Percentiles rank a stretch among this genome's conserved stretches.
Conservation (phyloP, 225 moss, liverwort and hornwort species). For the Sphagnum tenellum region DNA sequence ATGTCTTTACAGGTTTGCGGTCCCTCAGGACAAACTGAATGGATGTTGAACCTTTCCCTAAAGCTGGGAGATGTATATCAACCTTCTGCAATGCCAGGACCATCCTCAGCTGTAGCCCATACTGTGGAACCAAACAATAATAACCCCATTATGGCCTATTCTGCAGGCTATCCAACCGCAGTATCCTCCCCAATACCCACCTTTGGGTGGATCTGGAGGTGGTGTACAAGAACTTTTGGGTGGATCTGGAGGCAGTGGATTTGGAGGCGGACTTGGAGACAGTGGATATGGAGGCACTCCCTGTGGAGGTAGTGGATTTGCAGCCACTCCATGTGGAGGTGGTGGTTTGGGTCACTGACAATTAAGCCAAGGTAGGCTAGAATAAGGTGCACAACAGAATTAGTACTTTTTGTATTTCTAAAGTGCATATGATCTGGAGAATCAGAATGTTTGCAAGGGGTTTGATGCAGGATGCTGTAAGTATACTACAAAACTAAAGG, state of each 20-base stretch:
- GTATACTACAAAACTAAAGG: no score
- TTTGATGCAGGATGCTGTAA: no score
- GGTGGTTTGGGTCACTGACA: slow-evolving; percentile 2
- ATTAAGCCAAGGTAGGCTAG: no score
- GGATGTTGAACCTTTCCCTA: slow-evolving; percentile 43
- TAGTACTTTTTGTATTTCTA: no score
- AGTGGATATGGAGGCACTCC: neutral
- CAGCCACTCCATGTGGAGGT: slow-evolving; percentile 2
- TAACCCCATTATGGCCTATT: slow-evolving; percentile 24
- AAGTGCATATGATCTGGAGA: no score
- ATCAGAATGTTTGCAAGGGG: no score
- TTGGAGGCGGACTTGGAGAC: slow-evolving; percentile 5
- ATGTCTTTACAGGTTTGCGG: slow-evolving; percentile 34
- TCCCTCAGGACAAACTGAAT: slow-evolving; percentile 52
- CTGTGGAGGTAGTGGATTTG: neutral
- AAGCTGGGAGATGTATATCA: slow-evolving; percentile 40
- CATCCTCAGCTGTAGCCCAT: neutral
- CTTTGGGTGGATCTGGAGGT: slow-evolving; percentile 1
- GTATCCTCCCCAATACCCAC: slow-evolving; percentile 9
- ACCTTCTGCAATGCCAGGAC: neutral
- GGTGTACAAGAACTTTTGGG: neutral
- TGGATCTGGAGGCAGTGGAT: neutral
- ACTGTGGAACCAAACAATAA: slow-evolving; percentile 3
- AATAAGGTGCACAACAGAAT: no score
- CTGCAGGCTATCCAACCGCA: slow-evolving; percentile 26